phyloP scores from a whole-genome alignment of 1,139 yeast genomes.

The Scheffersomyces lignicola region DNA sequence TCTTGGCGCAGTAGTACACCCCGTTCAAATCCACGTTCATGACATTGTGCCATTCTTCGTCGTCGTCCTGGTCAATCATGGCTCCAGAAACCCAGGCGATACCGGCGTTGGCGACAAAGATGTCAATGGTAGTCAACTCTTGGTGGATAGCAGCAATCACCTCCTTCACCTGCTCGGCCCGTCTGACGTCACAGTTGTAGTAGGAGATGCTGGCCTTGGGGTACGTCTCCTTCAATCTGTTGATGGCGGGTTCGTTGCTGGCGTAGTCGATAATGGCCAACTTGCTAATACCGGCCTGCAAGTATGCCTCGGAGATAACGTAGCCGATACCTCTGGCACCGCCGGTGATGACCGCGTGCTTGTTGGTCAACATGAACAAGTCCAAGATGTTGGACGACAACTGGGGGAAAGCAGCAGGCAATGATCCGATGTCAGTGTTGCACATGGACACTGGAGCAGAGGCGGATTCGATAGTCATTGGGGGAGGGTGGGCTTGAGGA shows the following conservation, averaged over 20 bases:
- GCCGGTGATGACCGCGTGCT: constrained; percentile 44
- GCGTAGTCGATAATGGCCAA: constrained; percentile 48
- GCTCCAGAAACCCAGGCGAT: constrained; percentile 45
- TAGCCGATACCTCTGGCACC: constrained; percentile 49
- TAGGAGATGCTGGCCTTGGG: constrained; percentile 35
- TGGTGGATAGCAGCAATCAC: constrained; percentile 32
- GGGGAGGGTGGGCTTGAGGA: too few species aligned
- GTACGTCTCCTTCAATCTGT: constrained; percentile 26
- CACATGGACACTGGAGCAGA: too few species aligned
- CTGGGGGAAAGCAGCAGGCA: constrained; percentile 5
- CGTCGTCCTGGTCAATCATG: constrained; percentile 37
- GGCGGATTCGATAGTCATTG: too few species aligned
- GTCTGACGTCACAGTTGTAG: constrained; percentile 42
- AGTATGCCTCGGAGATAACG: constrained; percentile 45
- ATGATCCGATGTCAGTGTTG: constrained; percentile 1
- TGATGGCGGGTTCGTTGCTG: constrained; percentile 28
- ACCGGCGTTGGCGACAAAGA: constrained; percentile 56
- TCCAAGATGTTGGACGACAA: constrained; percentile 35
- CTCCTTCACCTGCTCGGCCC: constrained; percentile 34
- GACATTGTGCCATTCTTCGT: constrained; percentile 47
- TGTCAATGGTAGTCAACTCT: constrained; percentile 46
- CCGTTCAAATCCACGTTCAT: constrained; percentile 47
- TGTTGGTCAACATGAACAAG: constrained; percentile 34
- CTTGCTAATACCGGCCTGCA: constrained; percentile 44
- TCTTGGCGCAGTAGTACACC: constrained; percentile 46